A percentile compares a stretch with the other conserved stretches of the same genome.
These are phyloP conservation scores for Tuber microsphaerosporum DNA, from an alignment of 495 filamentous ascomycete genomes.

Conservation along the genomic window DNA sequence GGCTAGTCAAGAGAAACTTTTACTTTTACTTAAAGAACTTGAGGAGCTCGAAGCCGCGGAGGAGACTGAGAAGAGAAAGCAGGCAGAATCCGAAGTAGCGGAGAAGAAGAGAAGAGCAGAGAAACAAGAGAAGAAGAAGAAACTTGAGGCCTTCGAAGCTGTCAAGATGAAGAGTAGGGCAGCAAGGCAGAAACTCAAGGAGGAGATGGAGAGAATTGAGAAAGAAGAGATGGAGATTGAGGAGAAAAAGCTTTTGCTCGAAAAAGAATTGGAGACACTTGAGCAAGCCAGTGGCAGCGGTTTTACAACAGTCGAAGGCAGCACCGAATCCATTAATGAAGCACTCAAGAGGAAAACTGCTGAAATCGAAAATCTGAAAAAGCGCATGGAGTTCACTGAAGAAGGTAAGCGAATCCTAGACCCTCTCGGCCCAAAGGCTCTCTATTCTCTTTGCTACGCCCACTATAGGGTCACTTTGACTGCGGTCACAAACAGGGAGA, in stretches of 20 bases:
- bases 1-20: constrained; percentile 30
- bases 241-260: constrained; percentile 24
- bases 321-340: constrained; percentile 19
- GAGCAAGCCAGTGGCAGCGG: constrained; percentile 23
- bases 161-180: constrained; percentile 40
- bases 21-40: constrained; percentile 32
- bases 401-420: constrained; percentile 21
- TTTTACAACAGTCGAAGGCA: constrained; percentile 22
- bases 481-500: constrained; percentile 1
- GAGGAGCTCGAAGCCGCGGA: constrained; percentile 55
- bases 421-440: neutral
- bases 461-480: neutral
- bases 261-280: constrained; percentile 32
- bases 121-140: constrained; percentile 53
- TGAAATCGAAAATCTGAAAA: constrained; percentile 36
- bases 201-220: constrained; percentile 31
- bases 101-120: constrained; percentile 48
- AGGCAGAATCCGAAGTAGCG: constrained; percentile 40
- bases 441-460: neutral
- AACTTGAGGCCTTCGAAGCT: constrained; percentile 47
- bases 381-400: constrained; percentile 24
- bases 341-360: constrained; percentile 34
- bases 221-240: constrained; percentile 36
- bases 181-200: constrained; percentile 23
- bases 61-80: constrained; percentile 50